phyloP scores from a whole-genome alignment of 805 yeast species.

The Myxozyma sirexii region DNA sequence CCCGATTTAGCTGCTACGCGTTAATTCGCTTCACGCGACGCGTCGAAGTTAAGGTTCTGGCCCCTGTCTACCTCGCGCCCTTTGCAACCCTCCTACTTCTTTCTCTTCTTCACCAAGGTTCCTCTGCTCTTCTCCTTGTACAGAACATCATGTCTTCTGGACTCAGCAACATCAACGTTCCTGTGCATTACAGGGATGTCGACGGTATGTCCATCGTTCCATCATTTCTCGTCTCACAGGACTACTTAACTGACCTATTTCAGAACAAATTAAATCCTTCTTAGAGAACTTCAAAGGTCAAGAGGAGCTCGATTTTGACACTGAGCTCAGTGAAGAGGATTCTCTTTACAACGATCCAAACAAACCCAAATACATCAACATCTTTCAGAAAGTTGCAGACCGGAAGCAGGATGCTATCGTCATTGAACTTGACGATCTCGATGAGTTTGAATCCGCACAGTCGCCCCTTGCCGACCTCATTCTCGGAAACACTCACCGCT shows the following conservation, averaged over 20 bases:
- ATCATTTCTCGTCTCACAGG: not conserved
- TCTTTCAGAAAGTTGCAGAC: slow-evolving; percentile 80
- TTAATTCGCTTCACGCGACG: slow-evolving; percentile 3
- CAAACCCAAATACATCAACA: slow-evolving; percentile 63
- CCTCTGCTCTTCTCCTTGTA: not conserved
- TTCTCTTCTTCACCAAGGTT: not conserved
- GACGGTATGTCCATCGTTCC: slow-evolving; percentile 38
- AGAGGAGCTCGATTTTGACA: slow-evolving; percentile 21
- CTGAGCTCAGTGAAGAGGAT: slow-evolving; percentile 23
- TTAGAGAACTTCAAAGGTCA: slow-evolving; percentile 29
- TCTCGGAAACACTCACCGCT: slow-evolving; percentile 73
- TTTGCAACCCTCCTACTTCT: not conserved
- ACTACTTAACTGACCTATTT: not conserved
- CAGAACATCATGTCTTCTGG: slow-evolving; percentile 53
- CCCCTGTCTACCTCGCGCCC: not conserved
- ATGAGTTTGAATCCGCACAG: slow-evolving; percentile 57
- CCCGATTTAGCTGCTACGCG: not conserved
- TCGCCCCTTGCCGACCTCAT: slow-evolving; percentile 58
- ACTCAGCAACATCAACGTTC: slow-evolving; percentile 52
- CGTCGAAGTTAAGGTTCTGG: slow-evolving; percentile 8
- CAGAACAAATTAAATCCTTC: slow-evolving; percentile 31
- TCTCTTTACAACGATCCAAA: slow-evolving; percentile 50
- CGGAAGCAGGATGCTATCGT: slow-evolving; percentile 69
- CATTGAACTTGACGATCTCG: slow-evolving; percentile 84
- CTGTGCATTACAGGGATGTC: slow-evolving; percentile 68